A percentile compares a stretch with the other conserved stretches of the same genome.
Evolutionary conservation across 106 monocot genomes (phyloP).

Genomic region (Dendrobium officinale): DNA sequence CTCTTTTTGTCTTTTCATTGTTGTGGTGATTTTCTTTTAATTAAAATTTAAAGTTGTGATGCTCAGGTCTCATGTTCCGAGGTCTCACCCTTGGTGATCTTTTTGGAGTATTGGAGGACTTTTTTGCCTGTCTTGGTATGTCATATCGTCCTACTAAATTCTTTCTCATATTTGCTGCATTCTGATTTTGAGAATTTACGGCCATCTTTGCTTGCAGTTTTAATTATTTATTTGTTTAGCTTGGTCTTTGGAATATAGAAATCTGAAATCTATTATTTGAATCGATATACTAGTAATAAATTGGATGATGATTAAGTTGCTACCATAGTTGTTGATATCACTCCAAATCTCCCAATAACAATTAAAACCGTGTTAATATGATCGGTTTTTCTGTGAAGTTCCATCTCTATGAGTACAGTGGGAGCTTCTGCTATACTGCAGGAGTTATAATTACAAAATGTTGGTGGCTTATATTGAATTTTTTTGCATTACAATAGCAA

Average conservation of each 20-base stretch:
- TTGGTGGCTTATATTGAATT: too few relatives aligned
- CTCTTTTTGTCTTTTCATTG: background rate
- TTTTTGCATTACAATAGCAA: too few relatives aligned
- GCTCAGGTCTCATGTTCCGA: conserved; percentile 72
- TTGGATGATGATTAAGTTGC: background rate
- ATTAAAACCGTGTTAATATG: too few relatives aligned
- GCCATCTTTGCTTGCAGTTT: background rate
- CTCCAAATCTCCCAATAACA: too few relatives aligned
- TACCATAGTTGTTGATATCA: too few relatives aligned
- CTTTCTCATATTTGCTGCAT: background rate
- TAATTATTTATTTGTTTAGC: background rate
- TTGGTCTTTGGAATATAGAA: background rate
- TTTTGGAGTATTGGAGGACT: conserved; percentile 83
- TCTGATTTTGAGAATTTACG: background rate
- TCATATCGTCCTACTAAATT: background rate
- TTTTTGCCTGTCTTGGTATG: conserved; percentile 89
- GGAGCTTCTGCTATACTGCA: too few relatives aligned
- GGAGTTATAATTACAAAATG: too few relatives aligned
- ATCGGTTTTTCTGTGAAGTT: too few relatives aligned
- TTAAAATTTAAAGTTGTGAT: background rate
- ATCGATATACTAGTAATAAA: background rate
- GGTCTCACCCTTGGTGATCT: conserved; percentile 90
- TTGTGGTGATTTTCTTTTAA: background rate
- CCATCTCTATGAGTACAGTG: too few relatives aligned
- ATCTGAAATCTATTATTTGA: background rate